Percentiles rank a stretch among this genome's conserved stretches.
These are phyloP conservation scores for Cyclocybe aegerita DNA, from an alignment of 768 basidiomycete genomes.

Conservation along the genomic window DNA sequence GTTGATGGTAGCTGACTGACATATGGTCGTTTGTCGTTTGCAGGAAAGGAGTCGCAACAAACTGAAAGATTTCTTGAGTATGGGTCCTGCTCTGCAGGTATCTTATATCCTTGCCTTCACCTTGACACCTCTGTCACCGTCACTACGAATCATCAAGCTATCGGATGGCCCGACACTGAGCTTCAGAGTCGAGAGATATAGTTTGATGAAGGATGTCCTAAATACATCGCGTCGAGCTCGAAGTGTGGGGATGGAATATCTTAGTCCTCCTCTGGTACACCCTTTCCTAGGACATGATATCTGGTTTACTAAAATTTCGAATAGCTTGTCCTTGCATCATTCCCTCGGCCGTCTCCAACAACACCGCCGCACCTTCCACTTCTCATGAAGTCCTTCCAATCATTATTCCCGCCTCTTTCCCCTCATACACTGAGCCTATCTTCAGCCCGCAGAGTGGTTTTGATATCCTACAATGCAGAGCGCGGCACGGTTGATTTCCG, in stretches of 20 bases:
- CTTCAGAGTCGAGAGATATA: constrained; percentile 91
- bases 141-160: constrained; percentile 81
- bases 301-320: neutral
- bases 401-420: constrained; percentile 91
- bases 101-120: constrained; percentile 94
- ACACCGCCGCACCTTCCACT: constrained; percentile 86
- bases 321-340: constrained; percentile 91
- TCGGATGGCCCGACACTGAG: constrained; percentile 92
- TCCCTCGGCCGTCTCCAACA: constrained; percentile 68
- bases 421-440: constrained; percentile 79
- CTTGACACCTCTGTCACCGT: constrained; percentile 80
- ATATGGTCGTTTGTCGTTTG: constrained; percentile 12
- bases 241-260: constrained; percentile 85
- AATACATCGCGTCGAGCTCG: constrained; percentile 64
- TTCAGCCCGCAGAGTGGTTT: constrained; percentile 90
- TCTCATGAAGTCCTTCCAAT: constrained; percentile 95
- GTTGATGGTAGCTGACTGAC: neutral
- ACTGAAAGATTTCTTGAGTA: constrained; percentile 90
- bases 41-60: constrained; percentile 91
- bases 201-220: constrained; percentile 81
- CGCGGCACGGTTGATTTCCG: constrained; percentile 88
- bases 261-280: constrained; percentile 87
- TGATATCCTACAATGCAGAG: constrained; percentile 87
- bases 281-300: neutral
- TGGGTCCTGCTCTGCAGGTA: constrained; percentile 88